Base-by-base conservation (phyloP, 148 eudicot genomes). In the Rhododendron mucronatum region DNA sequence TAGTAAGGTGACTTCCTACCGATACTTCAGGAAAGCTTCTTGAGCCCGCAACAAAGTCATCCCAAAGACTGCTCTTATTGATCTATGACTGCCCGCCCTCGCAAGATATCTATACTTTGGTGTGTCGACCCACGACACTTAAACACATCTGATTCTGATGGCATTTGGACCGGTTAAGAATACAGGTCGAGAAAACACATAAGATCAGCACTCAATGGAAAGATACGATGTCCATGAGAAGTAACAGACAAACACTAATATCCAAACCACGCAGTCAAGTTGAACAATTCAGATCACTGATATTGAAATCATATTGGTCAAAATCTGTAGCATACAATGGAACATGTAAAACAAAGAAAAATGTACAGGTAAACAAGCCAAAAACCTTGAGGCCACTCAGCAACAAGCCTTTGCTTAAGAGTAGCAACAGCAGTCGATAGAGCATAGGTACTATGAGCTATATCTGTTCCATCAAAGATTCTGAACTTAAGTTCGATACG, bases 311-410 rank as follows among this genome's bases (percentile, higher is more conserved):
- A 55, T 37, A 81, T 55, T 30, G 83, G 37, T 80, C 82, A 48
- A 23, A 28, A 5, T 47, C 37, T 26, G 37, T 13, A 33, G 67
- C 0, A 0, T 12, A 61, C 10, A 18, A 63, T 61, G 21, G 73
- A 71, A 33, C 23, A 48, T 14, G 1, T 8, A 11, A 71, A 30
- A 18, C 16, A 57, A 47, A 71, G 33, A 15, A 45, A 83, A 21
- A 44, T 83, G n/a, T 16, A 84, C 48, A 41, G 9, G 41, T n/a
- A 67, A 80, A 67, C 18, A 30, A 84, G 81, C 28, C 45, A 63
- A 53, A 35, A 82, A 92, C 93, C 93, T 92, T 88, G 91, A 88
- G 92, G 93, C 93, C 93, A 92, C 86, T 92, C 90, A 82, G 92
- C 74, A 73, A 92, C 88, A 82, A 90, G 93, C 85, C 90, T 89